Evolutionary conservation across 108 stramenopile species (phyloP), one percentile per base, ranked within the genome.

Genomic region (Cyclotella cryptica): DNA sequence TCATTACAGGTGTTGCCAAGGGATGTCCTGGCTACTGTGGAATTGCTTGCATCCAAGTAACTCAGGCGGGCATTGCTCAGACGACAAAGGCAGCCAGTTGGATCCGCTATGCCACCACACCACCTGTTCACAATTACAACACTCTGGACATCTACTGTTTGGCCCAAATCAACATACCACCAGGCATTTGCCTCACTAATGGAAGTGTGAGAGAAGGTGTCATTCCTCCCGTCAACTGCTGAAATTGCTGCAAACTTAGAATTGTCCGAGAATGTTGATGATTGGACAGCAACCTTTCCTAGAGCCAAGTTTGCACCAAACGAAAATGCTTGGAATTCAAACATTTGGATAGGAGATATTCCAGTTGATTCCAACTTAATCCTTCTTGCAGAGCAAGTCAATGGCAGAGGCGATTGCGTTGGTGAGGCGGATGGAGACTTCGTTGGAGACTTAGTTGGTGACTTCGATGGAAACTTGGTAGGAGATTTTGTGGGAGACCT

Each of bases 241-340:
- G 17, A 18, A 1, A 3, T 15, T 15, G 60, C 55, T 3, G 3
- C 6, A 24, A 26, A 5, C 10, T 58, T 58, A 1, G 3, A 1
- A 14, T 21, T 26, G 24, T 58, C 47, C 3, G 3, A 7, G 22
- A 24, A 39, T 18, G 28, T 30, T 35, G 60, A 19, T 18, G 60
- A 62, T 30, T 62, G 60, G 30, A 9, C 35, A n/a, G 60, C 18
- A 9, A 15, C 1, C 14, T 26, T 26, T 10, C 35, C 14, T 8
- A 26, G 60, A 40, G 60, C 60, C 6, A 62, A 13, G 19, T 62
- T 62, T 11, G 60, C 39, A 40, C 39, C 60, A 30, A 5, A 39
- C 6, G 60, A 62, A 35, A 62, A 35, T 27, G 35, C 60, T 40
- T 40, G 60, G 29, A 62, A 29, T 40, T 62, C 60, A 62, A 40